Base-by-base conservation (phyloP, 1,139 yeast genomes). In the Lodderomyces elongisporus region DNA sequence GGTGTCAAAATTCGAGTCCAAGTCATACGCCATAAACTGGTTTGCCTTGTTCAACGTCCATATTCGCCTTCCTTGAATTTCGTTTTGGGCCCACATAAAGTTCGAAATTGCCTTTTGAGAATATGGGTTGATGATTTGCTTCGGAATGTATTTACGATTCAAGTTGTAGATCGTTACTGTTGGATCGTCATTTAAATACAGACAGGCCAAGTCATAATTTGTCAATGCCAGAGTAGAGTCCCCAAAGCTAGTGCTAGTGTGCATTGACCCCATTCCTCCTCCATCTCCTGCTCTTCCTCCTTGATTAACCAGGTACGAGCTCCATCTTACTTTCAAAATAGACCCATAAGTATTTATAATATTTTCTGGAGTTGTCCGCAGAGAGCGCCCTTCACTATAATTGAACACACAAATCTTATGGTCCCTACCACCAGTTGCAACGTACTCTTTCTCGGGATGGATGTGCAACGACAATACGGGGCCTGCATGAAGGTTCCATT, bases 371-470 rank as follows among this genome's bases (percentile, higher is more conserved):
- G 66, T 49, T n/a, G 60, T 44, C 22, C 62, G 68, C 10, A 56
- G 46, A 5, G 60, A 55, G 14, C 33, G 37, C 3, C 32, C 18
- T 9, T 66, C 72, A 3, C 63, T 56, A 43, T 61, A 68, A 49
- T 83, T 83, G 89, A 95, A 87, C 1, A 85, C 74, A 43, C 85
- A 87, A 28, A 85, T 68, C 43, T 80, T 81, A 42, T 78, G 85
- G 57, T 91, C 99, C 46, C 96, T 68, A 8, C 98, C 98, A 14
- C 97, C 97, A 9, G 96, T 85, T 2, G 82, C 80, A 13, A 91
- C 75, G 47, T 80, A 85, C 44, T 88, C 95, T 27, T 72, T 60
- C 31, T 79, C 82, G 0, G 95, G 94, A 50, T 89, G 96, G 77
- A 95, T 88, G 49, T 85, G 88, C 7, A 91, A 58, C 2, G 95